Evolutionary conservation across 2,329 filamentous ascomycete genomes (phyloP), one percentile per base, ranked within the genome.

Genomic region (Xylariaceae sp.): DNA sequence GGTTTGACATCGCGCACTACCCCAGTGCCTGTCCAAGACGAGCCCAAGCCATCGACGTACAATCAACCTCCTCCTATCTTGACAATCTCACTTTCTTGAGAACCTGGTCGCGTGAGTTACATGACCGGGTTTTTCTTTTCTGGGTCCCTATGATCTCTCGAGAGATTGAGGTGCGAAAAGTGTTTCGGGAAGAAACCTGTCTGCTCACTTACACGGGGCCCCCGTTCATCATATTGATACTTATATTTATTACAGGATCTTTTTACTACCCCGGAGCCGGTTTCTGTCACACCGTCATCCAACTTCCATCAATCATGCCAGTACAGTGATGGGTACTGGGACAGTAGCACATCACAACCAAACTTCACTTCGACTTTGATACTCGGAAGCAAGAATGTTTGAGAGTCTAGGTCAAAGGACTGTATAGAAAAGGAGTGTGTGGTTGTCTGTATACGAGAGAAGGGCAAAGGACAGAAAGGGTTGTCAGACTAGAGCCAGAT

Each of bases 261-360:
- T 36, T 46, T 16, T 45, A 40, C 21, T 37, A 46, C 36, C 31
- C 43, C 31, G 45, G 43, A 28, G 38, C 15, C 17, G 40, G 38
- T 38, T 32, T 43, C 16, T 48, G 45, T 19, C 38, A 46, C 34
- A 36, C 36, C 23, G 11, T 48, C 31, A 34, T 48, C 21, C 34
- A 21, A 23, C 21, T 47, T 26, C 38, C 45, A 11, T 34, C 2
- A 16, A 17, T 34, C 21, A 36, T 43, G 39, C 29, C 26, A 28
- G 43, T 43, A 13, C 36, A 42, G 19, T 45, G 34, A n/a, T 24
- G 11, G 7, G 11, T 24, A 11, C 6, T 24, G 21, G 21, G n/a
- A n/a, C n/a, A n/a, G n/a, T n/a, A n/a, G n/a, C n/a, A n/a, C n/a
- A n/a, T n/a, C n/a, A n/a, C n/a, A n/a, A n/a, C n/a, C n/a, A n/a